Evolutionary conservation across 1,284 basidiomycete species (phyloP).

Genomic region (Malassezia arunalokei): DNA sequence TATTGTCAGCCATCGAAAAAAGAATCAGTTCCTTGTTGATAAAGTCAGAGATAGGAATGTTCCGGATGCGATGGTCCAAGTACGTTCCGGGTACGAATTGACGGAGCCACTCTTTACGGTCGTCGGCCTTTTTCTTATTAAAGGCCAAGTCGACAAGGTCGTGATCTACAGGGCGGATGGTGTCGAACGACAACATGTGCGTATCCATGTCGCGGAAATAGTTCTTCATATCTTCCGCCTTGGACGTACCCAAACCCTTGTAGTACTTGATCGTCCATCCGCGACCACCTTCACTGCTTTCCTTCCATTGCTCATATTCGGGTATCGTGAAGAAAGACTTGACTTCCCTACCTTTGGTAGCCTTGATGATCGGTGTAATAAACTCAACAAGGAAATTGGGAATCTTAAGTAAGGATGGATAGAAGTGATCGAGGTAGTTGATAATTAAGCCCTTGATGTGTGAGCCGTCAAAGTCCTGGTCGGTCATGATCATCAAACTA

Average conservation of each 20-base stretch:
- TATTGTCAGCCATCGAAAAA: conserved; percentile 99
- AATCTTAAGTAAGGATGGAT: conserved; percentile 81
- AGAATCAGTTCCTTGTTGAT: conserved; percentile 97
- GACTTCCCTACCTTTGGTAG: conserved; percentile 64
- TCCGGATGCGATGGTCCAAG: conserved; percentile 74
- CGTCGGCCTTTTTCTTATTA: conserved; percentile 98
- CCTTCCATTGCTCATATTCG: conserved; percentile 87
- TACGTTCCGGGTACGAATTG: conserved; percentile 94
- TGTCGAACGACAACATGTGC: conserved; percentile 84
- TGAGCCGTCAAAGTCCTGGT: conserved; percentile 99
- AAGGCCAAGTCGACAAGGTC: conserved; percentile 93
- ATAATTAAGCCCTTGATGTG: conserved; percentile 98
- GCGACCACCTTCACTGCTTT: conserved; percentile 62
- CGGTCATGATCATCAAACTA: conserved; percentile 97
- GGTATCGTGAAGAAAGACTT: conserved; percentile 94
- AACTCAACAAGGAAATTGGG: conserved; percentile 94
- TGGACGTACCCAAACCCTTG: conserved; percentile 97
- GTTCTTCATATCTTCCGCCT: conserved; percentile 71
- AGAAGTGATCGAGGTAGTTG: conserved; percentile 96
- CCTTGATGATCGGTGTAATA: conserved; percentile 89
- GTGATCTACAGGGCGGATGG: conserved; percentile 68
- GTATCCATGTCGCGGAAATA: conserved; percentile 87
- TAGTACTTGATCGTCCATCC: conserved; percentile 62
- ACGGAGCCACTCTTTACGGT: conserved; percentile 94
- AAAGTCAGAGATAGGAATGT: conserved; percentile 82